Base-by-base conservation (phyloP, 2,329 filamentous ascomycete species). In the Apiospora kogelbergensis region DNA sequence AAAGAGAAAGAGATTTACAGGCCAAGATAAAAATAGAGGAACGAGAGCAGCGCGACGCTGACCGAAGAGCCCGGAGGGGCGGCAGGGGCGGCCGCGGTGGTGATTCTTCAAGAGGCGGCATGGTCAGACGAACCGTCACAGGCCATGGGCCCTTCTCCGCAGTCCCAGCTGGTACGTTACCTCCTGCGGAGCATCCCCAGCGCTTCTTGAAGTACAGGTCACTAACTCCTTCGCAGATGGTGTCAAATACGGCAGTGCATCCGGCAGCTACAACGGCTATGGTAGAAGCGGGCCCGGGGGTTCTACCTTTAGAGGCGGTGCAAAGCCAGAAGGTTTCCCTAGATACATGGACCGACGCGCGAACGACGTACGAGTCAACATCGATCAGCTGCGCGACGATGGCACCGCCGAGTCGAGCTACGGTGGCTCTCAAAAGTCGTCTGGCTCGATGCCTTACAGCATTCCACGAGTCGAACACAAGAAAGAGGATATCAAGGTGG, bases 401-500 rank as follows among this genome's bases (percentile, higher is more conserved):
- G 81, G 68, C 72, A 75, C 76, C 33, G 76, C 83, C 26, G 83
- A 82, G 76, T 78, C 81, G 63, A 76, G 73, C 13, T 64, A 74
- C 73, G 70, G 80, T 73, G 68, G 65, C 24, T 57, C 48, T 37
- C 73, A 76, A 44, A 75, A 71, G 68, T 74, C 74, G 22, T 70
- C 71, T 70, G 76, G 73, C 72, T 76, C 66, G 75, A 80, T 88
- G 72, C 87, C 87, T 20, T 85, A 89, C 80, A 86, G 86, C 65
- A 88, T 89, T 72, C 82, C 84, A 72, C 83, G 87, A 70, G 81
- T 81, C 70, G 84, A 87, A 72, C 85, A 87, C 73, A 84, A 87
- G 75, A 84, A 88, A 20, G 80, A 84, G 30, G 84, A 83, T n/a
- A 77, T 87, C 40, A 81, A 85, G 67, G 84, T 89, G 64, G 84